Evolutionary conservation across 2,329 filamentous ascomycete species (phyloP), one percentile per base, ranked within the genome.

Genomic region (Exophiala sp.): DNA sequence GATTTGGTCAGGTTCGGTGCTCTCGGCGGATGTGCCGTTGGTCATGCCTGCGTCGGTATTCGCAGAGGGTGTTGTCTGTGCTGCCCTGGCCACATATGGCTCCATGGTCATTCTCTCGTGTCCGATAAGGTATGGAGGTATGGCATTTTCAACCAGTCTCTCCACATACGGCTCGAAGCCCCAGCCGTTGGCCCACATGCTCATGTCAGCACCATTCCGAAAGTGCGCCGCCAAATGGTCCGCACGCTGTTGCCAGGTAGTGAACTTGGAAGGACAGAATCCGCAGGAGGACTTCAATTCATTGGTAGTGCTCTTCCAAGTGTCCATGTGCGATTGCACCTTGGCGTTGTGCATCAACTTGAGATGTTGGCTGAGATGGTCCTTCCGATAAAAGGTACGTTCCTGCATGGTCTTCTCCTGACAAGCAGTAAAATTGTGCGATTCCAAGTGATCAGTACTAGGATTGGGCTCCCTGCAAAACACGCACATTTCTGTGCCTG

Each of bases 401-500:
- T 83, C 79, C 42, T 82, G 77, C 1, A 78, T 59, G 3, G 79
- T 79, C 65, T 85, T 85, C 59, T 84, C 80, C 60, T 81, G 78
- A 62, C 83, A 86, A 24, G 74, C 71, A 33, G 71, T 70, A 65
- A 81, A 82, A 59, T 84, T 82, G 69, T 86, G 83, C 6, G 71
- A 73, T 60, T 83, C 81, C 12, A 84, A 65, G 65, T 86, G 83
- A 11, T 79, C 77, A 20, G 72, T 66, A 6, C 74, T 75, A 0
- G 82, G 82, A 47, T 84, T 75, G 20, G 74, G 62, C 14, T 71
- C 71, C 50, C 77, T 75, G 65, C 83, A 86, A 64, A 83, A 86
- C 1, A 80, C 80, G 65, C 83, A 86, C 46, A 76, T 72, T 34
- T 56, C 47, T n/a, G 47, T 36, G 3, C 61, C 60, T 11, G 60